These are phyloP conservation scores for Apostasia ramifera DNA, from an alignment of 106 monocot species.

Conservation along the genomic window DNA sequence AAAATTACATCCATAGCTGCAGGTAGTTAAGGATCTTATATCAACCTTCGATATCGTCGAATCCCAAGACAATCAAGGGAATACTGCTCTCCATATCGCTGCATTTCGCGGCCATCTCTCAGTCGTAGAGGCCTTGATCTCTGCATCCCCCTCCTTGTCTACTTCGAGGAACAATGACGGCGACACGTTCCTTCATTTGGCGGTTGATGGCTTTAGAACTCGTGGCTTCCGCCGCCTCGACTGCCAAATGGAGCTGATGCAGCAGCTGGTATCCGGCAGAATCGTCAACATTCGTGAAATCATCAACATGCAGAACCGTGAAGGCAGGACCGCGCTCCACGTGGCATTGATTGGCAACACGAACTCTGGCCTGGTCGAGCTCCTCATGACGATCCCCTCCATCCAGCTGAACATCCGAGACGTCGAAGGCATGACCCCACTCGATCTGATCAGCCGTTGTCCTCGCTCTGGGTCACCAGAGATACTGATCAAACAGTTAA, in stretches of 20 bases:
- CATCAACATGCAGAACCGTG: constrained; percentile 51
- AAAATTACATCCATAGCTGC: neutral
- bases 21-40: constrained; percentile 60
- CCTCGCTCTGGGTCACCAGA: constrained; percentile 53
- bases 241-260: constrained; percentile 74
- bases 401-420: constrained; percentile 61
- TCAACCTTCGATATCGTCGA: constrained; percentile 39
- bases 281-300: constrained; percentile 29
- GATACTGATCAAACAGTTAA: constrained; percentile 50
- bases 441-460: constrained; percentile 49
- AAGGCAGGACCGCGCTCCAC: constrained; percentile 70
- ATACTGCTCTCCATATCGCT: constrained; percentile 73
- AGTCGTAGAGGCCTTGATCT: constrained; percentile 39
- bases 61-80: constrained; percentile 55
- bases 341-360: constrained; percentile 52
- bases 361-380: constrained; percentile 45
- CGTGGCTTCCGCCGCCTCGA: constrained; percentile 70
- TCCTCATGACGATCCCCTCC: constrained; percentile 36
- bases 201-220: constrained; percentile 62
- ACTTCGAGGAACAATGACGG: constrained; percentile 41
- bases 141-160: constrained; percentile 35
- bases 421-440: constrained; percentile 54
- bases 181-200: constrained; percentile 76
- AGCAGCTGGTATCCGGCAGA: constrained; percentile 29
- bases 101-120: constrained; percentile 55